These are phyloP conservation scores for Didymella sp. DNA, from an alignment of 2,329 filamentous ascomycete species.

Conservation along the genomic window DNA sequence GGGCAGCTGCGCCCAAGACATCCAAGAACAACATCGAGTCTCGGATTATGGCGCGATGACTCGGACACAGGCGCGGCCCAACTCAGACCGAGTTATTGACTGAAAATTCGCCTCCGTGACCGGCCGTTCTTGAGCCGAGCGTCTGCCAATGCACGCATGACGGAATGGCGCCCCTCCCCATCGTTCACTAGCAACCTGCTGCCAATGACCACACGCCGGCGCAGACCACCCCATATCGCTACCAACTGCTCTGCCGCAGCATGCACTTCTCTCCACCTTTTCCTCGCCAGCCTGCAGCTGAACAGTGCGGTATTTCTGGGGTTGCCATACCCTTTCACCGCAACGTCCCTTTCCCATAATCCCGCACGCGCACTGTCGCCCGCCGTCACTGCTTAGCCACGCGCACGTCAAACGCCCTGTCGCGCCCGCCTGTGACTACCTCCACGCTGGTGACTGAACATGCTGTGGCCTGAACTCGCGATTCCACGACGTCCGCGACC, in stretches of 20 bases:
- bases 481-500: slow-evolving; percentile 37
- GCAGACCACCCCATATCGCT: slow-evolving; percentile 18
- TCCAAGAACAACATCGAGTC: slow-evolving; percentile 5
- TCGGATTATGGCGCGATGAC: slow-evolving; percentile 9
- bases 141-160: slow-evolving; percentile 16
- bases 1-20: slow-evolving; percentile 1
- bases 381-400: background rate
- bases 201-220: slow-evolving; percentile 27
- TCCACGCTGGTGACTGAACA: slow-evolving; percentile 28
- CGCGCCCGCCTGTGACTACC: background rate
- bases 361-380: slow-evolving; percentile 6
- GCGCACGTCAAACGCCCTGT: background rate
- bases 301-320: slow-evolving; percentile 31
- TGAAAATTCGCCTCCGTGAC: slow-evolving; percentile 14
- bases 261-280: slow-evolving; percentile 29
- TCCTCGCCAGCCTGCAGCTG: slow-evolving; percentile 25
- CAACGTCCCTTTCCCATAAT: slow-evolving; percentile 18
- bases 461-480: slow-evolving; percentile 28
- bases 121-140: slow-evolving; percentile 6
- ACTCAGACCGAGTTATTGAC: slow-evolving; percentile 13
- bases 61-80: slow-evolving; percentile 7
- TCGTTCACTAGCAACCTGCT: slow-evolving; percentile 18
- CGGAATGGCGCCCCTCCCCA: slow-evolving; percentile 31
- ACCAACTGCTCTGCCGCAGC: slow-evolving; percentile 22
- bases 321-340: slow-evolving; percentile 30